Evolutionary conservation across 2,329 filamentous ascomycete genomes (phyloP).

Genomic region (Pseudogymnoascus sp.): DNA sequence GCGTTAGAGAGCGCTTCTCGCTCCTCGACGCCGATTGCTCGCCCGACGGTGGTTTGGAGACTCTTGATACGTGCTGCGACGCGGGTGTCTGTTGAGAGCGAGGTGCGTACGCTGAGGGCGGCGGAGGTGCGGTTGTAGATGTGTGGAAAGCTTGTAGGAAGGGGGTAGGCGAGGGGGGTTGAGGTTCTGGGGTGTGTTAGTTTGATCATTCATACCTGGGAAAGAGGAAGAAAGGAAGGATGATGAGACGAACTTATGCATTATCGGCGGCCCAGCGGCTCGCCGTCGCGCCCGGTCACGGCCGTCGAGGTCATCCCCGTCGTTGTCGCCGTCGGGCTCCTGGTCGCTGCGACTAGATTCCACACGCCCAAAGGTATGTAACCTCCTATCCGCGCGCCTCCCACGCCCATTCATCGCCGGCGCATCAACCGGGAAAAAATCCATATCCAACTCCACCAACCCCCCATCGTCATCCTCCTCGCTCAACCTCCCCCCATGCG

Average conservation of each 20-base stretch:
- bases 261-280: constrained; percentile 27
- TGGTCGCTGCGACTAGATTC: constrained; percentile 26
- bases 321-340: constrained; percentile 13
- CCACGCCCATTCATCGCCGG: constrained; percentile 22
- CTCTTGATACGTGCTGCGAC: constrained; percentile 63
- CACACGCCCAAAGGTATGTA: constrained; percentile 34
- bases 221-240: background rate
- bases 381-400: constrained; percentile 18
- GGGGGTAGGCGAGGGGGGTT: constrained; percentile 58
- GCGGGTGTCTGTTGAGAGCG: constrained; percentile 67
- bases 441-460: constrained; percentile 29
- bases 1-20: constrained; percentile 77
- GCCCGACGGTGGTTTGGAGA: constrained; percentile 57
- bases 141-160: constrained; percentile 76
- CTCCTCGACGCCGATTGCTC: constrained; percentile 66
- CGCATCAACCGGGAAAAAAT: constrained; percentile 28
- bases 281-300: constrained; percentile 28
- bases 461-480: constrained; percentile 23
- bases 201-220: background rate
- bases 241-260: constrained; percentile 23
- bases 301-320: constrained; percentile 23
- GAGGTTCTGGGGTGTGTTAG: constrained; percentile 29
- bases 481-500: constrained; percentile 31
- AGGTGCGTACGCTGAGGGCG: constrained; percentile 42
- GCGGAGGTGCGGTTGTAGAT: constrained; percentile 52